phyloP scores from a whole-genome alignment of 331 rosid genomes.

The Saraca asoca region DNA sequence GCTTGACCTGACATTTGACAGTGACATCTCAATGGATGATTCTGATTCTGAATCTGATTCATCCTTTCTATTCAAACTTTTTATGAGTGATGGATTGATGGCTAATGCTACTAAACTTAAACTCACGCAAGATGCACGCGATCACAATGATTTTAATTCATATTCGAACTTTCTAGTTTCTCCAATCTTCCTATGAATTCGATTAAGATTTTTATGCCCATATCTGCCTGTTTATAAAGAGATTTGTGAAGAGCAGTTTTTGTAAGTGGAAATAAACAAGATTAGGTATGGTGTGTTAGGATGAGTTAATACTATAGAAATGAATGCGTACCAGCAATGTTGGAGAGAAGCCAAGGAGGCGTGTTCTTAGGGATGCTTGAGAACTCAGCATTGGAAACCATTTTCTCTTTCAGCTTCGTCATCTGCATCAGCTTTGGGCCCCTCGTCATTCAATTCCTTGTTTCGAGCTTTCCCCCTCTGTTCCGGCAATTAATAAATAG shows the following conservation, averaged over 20 bases:
- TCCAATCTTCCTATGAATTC: too few species aligned
- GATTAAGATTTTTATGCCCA: not conserved
- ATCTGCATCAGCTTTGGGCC: slow-evolving; percentile 30
- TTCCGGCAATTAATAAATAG: too few species aligned
- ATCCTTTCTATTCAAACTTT: slow-evolving; percentile 1
- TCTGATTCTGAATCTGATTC: not conserved
- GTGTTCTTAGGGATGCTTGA: slow-evolving; percentile 19
- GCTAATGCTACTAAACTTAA: not conserved
- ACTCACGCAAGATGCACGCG: slow-evolving; percentile 31
- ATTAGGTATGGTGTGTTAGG: not conserved
- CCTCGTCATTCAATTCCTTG: slow-evolving; percentile 33
- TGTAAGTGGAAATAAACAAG: too few species aligned
- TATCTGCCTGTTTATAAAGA: not conserved
- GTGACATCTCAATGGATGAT: slow-evolving; percentile 29
- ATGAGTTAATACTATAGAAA: not conserved
- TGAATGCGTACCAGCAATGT: slow-evolving; percentile 50
- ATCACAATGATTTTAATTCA: slow-evolving; percentile 25
- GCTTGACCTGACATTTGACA: slow-evolving; percentile 35
- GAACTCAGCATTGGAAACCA: slow-evolving; percentile 27
- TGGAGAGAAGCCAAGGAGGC: slow-evolving; percentile 55
- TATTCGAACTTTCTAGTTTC: not conserved
- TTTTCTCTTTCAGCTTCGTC: slow-evolving; percentile 28
- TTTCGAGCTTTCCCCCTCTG: slow-evolving; percentile 4
- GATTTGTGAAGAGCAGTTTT: too few species aligned
- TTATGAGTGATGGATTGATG: slow-evolving; percentile 13